These are phyloP conservation scores for Schizophyllum amplum DNA, from an alignment of 1,284 basidiomycete species.

Conservation along the genomic window DNA sequence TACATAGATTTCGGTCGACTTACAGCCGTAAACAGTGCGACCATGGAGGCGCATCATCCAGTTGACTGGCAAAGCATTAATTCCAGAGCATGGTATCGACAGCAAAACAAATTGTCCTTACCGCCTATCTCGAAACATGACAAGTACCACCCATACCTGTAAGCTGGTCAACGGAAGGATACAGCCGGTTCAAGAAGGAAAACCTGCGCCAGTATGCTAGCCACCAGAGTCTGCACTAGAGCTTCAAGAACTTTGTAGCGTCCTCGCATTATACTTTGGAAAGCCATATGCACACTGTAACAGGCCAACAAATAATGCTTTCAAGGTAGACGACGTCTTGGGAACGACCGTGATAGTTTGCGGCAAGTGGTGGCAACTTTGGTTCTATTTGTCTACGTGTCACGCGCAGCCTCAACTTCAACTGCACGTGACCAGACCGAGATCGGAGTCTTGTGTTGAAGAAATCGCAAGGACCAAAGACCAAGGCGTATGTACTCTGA, in stretches of 20 bases:
- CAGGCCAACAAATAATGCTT: too few relatives aligned
- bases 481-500: too few relatives aligned
- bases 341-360: too few relatives aligned
- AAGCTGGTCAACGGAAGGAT: background rate
- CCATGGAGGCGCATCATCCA: slow-evolving; percentile 28
- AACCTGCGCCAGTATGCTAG: background rate
- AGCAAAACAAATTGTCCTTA: background rate
- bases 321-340: too few relatives aligned
- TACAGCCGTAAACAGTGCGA: slow-evolving; percentile 26
- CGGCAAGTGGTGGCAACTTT: too few relatives aligned
- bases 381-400: too few relatives aligned
- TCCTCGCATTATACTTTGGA: background rate
- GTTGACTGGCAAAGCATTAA: too few relatives aligned
- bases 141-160: background rate
- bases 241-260: background rate
- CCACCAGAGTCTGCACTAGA: background rate
- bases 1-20: slow-evolving; percentile 3
- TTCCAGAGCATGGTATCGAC: too few relatives aligned
- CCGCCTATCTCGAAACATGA: background rate
- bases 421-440: background rate
- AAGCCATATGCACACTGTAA: background rate
- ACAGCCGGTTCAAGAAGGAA: background rate
- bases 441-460: too few relatives aligned
- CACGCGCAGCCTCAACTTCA: background rate
- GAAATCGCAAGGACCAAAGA: too few relatives aligned